These are phyloP conservation scores for Clonostachys rosea DNA, from an alignment of 2,329 filamentous ascomycete genomes.

Conservation along the genomic window DNA sequence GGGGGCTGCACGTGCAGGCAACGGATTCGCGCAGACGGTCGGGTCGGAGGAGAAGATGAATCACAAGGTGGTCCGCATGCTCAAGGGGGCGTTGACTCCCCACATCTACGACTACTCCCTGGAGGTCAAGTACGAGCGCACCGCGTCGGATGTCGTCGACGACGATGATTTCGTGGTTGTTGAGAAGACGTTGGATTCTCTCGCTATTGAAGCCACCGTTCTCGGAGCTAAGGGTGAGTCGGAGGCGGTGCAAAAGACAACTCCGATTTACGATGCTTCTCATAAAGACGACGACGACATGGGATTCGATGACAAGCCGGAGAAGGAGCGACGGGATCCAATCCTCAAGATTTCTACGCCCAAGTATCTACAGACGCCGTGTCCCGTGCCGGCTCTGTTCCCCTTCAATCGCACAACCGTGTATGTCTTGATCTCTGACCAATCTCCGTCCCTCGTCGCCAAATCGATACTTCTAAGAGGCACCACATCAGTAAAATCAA, in stretches of 20 bases:
- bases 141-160: slow-evolving; percentile 1
- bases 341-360: slow-evolving; percentile 49
- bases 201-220: slow-evolving; percentile 3
- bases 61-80: slow-evolving; percentile 66
- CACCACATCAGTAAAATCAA: slow-evolving; percentile 27
- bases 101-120: slow-evolving; percentile 61
- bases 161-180: slow-evolving; percentile 58
- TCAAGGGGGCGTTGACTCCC: slow-evolving; percentile 64
- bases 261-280: slow-evolving; percentile 51
- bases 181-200: slow-evolving; percentile 48
- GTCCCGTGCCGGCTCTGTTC: slow-evolving; percentile 58
- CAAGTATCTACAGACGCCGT: slow-evolving; percentile 59
- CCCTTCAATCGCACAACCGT: slow-evolving; percentile 61
- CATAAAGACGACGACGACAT: slow-evolving; percentile 40
- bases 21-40: slow-evolving; percentile 59
- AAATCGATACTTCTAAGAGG: slow-evolving; percentile 52
- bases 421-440: slow-evolving; percentile 59
- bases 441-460: slow-evolving; percentile 17
- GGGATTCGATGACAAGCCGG: slow-evolving; percentile 33
- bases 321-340: slow-evolving; percentile 34
- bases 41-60: slow-evolving; percentile 60
- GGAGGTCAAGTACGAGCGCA: slow-evolving; percentile 50
- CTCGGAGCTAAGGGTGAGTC: background rate
- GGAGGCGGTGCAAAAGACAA: slow-evolving; percentile 27
- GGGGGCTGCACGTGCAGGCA: slow-evolving; percentile 47